Evolutionary conservation across 768 basidiomycete genomes (phyloP).

Genomic region (Trametes sanguinea): DNA sequence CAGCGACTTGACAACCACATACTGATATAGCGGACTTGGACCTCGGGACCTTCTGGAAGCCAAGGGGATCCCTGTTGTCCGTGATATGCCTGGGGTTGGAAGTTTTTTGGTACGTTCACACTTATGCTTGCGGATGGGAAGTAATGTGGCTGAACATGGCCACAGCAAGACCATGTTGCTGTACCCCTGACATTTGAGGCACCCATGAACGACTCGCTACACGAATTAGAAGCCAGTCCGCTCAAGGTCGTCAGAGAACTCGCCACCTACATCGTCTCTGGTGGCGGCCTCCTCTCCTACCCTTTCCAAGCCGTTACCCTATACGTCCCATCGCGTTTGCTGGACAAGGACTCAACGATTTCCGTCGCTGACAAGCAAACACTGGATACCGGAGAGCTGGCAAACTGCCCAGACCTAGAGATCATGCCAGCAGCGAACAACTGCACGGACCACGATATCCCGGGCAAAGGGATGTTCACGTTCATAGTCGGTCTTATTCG

Average conservation of each 20-base stretch:
- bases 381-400: constrained; percentile 9
- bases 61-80: constrained; percentile 22
- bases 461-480: constrained; percentile 22
- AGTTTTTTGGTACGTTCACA: constrained; percentile 18
- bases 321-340: constrained; percentile 6
- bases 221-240: constrained; percentile 29
- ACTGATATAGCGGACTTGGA: constrained; percentile 26
- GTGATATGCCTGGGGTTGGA: constrained; percentile 31
- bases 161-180: constrained; percentile 43
- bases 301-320: constrained; percentile 11
- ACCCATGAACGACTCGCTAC: constrained; percentile 37
- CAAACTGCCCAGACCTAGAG: constrained; percentile 42
- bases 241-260: constrained; percentile 32
- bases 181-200: constrained; percentile 36
- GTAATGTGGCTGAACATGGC: neutral
- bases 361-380: neutral
- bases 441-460: constrained; percentile 14
- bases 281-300: constrained; percentile 32
- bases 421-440: constrained; percentile 33
- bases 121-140: too few species aligned
- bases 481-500: constrained; percentile 29
- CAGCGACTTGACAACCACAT: too few species aligned
- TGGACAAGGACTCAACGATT: neutral
- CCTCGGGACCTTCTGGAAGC: constrained; percentile 19
- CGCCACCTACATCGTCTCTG: constrained; percentile 35